Evolutionary conservation across 768 basidiomycete species (phyloP).

Genomic region (Exidia glandulosa): DNA sequence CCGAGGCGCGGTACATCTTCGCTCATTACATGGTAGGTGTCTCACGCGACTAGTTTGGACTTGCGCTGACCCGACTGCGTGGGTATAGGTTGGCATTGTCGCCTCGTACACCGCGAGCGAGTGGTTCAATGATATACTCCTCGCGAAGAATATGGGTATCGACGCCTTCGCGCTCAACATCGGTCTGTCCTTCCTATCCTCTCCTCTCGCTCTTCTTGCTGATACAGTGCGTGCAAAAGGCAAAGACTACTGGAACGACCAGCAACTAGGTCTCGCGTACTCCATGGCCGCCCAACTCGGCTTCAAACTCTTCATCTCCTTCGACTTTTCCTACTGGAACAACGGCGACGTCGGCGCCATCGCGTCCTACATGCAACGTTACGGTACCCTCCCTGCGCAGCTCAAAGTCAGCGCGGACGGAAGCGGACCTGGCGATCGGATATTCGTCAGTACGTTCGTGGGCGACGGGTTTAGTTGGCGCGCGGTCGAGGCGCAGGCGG

Average conservation of each 20-base stretch:
- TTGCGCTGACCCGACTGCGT: background rate
- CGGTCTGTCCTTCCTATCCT: background rate
- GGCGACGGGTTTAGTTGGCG: background rate
- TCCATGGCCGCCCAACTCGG: background rate
- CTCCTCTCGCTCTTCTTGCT: background rate
- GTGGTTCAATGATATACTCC: background rate
- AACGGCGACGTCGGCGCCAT: background rate
- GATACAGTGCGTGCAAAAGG: background rate
- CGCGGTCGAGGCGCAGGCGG: background rate
- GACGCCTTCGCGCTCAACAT: background rate
- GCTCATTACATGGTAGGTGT: background rate
- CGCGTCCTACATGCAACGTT: background rate
- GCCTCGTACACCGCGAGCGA: background rate
- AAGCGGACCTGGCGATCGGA: background rate
- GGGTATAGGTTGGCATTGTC: background rate
- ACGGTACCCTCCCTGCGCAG: background rate
- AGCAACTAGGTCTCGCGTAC: background rate
- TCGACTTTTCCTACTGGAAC: background rate
- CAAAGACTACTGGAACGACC: background rate
- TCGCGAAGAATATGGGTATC: background rate
- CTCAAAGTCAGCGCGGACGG: background rate
- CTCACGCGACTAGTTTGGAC: background rate
- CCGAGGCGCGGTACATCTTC: background rate
- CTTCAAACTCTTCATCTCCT: background rate
- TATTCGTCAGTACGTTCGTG: background rate